Evolutionary conservation across 1,139 yeast genomes (phyloP).

Genomic region (Candida anutae): DNA sequence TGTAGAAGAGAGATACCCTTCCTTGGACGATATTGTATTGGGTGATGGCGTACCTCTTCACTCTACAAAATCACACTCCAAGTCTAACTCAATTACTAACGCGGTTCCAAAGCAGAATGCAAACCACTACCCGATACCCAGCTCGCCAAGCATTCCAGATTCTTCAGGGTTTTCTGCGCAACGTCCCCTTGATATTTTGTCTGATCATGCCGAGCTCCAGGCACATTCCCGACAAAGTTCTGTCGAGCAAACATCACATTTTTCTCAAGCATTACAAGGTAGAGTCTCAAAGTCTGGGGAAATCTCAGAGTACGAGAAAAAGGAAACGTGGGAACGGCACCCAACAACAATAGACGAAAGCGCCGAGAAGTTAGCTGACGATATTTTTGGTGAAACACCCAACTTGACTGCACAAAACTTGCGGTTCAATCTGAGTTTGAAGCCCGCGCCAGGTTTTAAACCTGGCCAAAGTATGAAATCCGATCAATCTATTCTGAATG

Average conservation of each 20-base stretch:
- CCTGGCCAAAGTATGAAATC: constrained; percentile 3
- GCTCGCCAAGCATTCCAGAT: neutral
- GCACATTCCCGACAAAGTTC: neutral
- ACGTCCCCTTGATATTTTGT: too few relatives aligned
- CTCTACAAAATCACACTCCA: too few relatives aligned
- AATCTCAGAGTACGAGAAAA: constrained; percentile 16
- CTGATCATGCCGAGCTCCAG: too few relatives aligned
- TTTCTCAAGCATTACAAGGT: neutral
- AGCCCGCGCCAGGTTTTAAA: constrained; percentile 1
- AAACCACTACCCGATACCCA: constrained; percentile 1
- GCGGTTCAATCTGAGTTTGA: neutral
- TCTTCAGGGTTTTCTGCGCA: too few relatives aligned
- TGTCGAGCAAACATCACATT: neutral
- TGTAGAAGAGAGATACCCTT: constrained; percentile 34
- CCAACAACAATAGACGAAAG: constrained; percentile 11
- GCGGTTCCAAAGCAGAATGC: constrained; percentile 1
- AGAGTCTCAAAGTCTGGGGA: neutral
- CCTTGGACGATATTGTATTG: constrained; percentile 28
- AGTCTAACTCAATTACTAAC: too few relatives aligned
- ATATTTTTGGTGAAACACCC: constrained; percentile 21
- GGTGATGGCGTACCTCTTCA: too few relatives aligned
- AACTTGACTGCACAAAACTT: neutral
- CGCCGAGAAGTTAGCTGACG: constrained; percentile 36
- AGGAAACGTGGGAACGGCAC: constrained; percentile 33
- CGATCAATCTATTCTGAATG: constrained; percentile 1